Evolutionary conservation across 78 protist species (phyloP).

Genomic region (Tieghemostelium lacteum): DNA sequence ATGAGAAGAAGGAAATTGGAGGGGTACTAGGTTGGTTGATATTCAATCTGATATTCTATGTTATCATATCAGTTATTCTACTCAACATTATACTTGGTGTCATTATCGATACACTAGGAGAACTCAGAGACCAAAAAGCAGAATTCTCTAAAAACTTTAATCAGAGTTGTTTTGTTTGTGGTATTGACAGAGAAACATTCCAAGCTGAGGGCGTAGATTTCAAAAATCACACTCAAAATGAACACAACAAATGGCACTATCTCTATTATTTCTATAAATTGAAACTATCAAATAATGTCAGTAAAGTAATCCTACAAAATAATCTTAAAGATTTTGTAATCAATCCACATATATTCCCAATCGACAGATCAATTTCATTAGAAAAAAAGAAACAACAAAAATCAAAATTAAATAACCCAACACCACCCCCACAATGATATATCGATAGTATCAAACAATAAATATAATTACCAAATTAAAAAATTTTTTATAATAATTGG

Average conservation of each 20-base stretch:
- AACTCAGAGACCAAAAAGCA: constrained; percentile 16
- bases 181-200: constrained; percentile 51
- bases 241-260: constrained; percentile 69
- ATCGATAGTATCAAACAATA: too few species aligned
- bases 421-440: too few species aligned
- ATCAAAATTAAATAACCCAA: too few species aligned
- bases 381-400: too few species aligned
- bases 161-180: constrained; percentile 59
- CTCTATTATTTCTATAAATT: constrained; percentile 60
- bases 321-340: too few species aligned
- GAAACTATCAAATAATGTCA: too few species aligned
- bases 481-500: too few species aligned
- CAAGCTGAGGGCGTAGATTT: constrained; percentile 59
- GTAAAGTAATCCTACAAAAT: too few species aligned
- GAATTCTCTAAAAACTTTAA: constrained; percentile 1
- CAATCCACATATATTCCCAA: too few species aligned
- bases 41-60: constrained; percentile 32
- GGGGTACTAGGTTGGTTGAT: constrained; percentile 11
- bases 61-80: constrained; percentile 6
- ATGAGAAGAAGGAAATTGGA: neutral
- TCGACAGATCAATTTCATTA: too few species aligned
- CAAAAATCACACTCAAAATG: constrained; percentile 37
- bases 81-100: constrained; percentile 53
- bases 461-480: too few species aligned
- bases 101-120: constrained; percentile 58